Evolutionary conservation across 1,284 basidiomycete genomes (phyloP), one percentile per base, ranked within the genome.

Genomic region (Lentinus polychrous): DNA sequence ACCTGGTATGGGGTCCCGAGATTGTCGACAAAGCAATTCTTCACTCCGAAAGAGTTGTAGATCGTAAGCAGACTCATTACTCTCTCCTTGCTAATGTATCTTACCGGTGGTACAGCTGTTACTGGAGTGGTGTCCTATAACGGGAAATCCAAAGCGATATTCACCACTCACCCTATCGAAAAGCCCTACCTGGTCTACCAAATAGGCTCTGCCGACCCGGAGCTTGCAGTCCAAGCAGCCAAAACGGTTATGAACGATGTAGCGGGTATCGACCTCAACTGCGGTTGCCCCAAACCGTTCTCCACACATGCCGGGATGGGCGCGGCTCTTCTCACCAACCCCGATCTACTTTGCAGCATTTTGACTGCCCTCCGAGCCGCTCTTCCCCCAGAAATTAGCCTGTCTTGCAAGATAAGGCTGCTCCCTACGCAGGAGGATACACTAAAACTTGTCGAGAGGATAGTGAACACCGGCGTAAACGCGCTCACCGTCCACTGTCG

Each of bases 271-370:
- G 94, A 95, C 65, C 81, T 96, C 54, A 96, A 95, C 65, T 96
- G 94, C 60, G 96, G 91, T 0, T 94, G 91, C 63, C 94, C 94
- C 0, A 96, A 97, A 61, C 88, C 93, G 1, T 99, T 99, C 68
- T 95, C 92, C 17, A 94, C 94, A 0, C 90, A 94, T 58, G 73
- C 86, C 0, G 95, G 96, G 0, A 98, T 99, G 94, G 96, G 96
- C 15, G 94, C 96, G 1, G 94, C 93, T 10, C 75, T 99, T 12
- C 81, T 99, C 42, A 84, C 87, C 5, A 94, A 88, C 35, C 94
- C 96, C 0, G 93, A 96, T 60, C 71, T 94, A 17, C 52, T 99
- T 10, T 94, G 94, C 63, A 74, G 83, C 17, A 96, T 97, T 56
- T 75, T 97, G 18, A 78, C 76, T 0, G 83, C 88, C 0, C 73